A percentile compares a stretch with the other conserved stretches of the same genome.
phyloP scores from a whole-genome alignment of 352 stramenopile species.

The Globisporangium spinosum region DNA sequence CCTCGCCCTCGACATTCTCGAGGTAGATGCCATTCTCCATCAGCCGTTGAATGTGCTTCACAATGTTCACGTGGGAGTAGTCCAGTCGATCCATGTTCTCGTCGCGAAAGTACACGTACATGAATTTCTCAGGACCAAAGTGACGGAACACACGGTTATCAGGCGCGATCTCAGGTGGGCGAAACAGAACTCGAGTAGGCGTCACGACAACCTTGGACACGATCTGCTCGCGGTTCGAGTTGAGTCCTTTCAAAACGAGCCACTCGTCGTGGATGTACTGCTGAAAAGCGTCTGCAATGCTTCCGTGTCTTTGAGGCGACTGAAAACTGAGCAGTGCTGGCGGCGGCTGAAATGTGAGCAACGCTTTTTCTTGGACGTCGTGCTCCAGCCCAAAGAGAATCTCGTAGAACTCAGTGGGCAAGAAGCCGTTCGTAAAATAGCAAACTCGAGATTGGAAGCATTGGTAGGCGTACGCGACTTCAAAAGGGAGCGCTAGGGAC shows the following conservation, averaged over 20 bases:
- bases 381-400: conserved; percentile 27
- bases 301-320: conserved; percentile 11
- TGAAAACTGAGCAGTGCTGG: conserved; percentile 33
- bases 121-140: conserved; percentile 68
- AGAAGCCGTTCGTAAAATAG: conserved; percentile 40
- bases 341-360: conserved; percentile 35
- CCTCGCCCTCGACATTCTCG: conserved; percentile 22
- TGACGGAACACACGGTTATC: conserved; percentile 69
- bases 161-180: conserved; percentile 41
- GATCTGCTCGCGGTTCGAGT: conserved; percentile 11
- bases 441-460: conserved; percentile 46
- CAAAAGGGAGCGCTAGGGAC: conserved; percentile 17
- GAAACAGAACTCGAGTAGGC: conserved; percentile 63
- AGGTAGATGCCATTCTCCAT: conserved; percentile 40
- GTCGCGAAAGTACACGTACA: conserved; percentile 83
- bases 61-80: conserved; percentile 36
- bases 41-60: conserved; percentile 35
- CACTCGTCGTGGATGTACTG: conserved; percentile 33
- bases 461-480: conserved; percentile 47
- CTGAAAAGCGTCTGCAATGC: conserved; percentile 35
- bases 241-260: conserved; percentile 22
- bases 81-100: conserved; percentile 74
- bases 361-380: conserved; percentile 39
- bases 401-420: conserved; percentile 37
- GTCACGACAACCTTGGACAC: conserved; percentile 71